Base-by-base conservation (phyloP, 2,329 filamentous ascomycete species). In the Xylariaceae sp. region DNA sequence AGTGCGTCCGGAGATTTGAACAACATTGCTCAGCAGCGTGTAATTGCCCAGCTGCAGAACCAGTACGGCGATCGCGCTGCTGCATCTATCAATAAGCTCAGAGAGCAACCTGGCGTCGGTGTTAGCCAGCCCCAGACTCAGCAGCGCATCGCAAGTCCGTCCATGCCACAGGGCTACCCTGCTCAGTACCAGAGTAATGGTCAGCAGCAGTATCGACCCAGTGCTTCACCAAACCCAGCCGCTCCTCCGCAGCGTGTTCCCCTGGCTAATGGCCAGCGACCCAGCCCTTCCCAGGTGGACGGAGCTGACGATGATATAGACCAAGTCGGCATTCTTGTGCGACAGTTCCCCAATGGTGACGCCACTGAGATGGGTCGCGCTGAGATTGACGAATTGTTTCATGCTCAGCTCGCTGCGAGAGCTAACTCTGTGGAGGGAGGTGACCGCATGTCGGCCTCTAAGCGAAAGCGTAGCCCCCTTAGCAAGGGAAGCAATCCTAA, bases 371-470 rank as follows among this genome's bases (percentile, higher is more conserved):
- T 81, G 76, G 83, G 81, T 23, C 78, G 83, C 55, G 73, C 85
- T 4, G 83, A 86, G 57, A 86, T 90, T 61, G 89, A 93, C 69
- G 76, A 79, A 51, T 77, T 89, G 69, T 83, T 93, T 66, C 88
- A 89, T 65, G 78, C 81, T 55, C 84, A 87, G 66, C 85, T 92
- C 61, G 80, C 84, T 56, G 81, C 83, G 51, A 81, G 82, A 65
- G 86, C 86, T 7, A 85, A 83, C 71, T 78, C 79, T 64, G 87
- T 91, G 78, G 87, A 92, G 71, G 89, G 86, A 53, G 89, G 85
- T 50, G 85, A 89, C 6, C 76, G 92, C 59, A 90, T 92, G 88
- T 73, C 92, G 15, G 87, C 89, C 1, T 78, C 92, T 9, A 79
- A 82, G 65, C 78, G 86, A 51, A 74, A 71, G 53, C 67, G 72